Base-by-base conservation (phyloP, 2,329 filamentous ascomycete genomes). In the Paecilomyces formosus region DNA sequence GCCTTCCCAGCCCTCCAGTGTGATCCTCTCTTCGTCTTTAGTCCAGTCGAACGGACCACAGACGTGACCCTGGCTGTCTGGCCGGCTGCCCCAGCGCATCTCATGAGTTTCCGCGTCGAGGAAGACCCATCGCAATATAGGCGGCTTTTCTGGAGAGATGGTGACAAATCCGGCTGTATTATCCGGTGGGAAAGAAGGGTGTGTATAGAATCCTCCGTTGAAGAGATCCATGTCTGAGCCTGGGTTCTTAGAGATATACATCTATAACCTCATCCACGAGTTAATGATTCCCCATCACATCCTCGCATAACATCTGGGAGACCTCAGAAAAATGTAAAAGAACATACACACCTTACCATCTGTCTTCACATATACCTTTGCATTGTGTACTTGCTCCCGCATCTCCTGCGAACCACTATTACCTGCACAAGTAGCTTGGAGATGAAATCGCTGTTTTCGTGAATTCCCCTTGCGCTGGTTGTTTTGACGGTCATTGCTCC, bases 81-180 rank as follows among this genome's bases (percentile, higher is more conserved):
- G 62, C n/a, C 63, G 61, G 2, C 66, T 62, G 9, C 66, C 66
- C 62, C 63, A 68, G 45, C 66, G 63, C 61, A 67, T 54, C 45
- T 67, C 63, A 28, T 67, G 61, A 13, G 64, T 68, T n/a, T 62
- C 52, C 21, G 58, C 55, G 52, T 68, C 66, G 1, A 66, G 59
- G 49, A 66, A 68, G 5, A 65, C 64, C 66, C 66, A 68, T 51
- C 65, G 64, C 3, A 67, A 55, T 9, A 61, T 65, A 5, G 65
- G 64, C 0, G 66, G 57, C 24, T 62, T 56, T 28, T 67, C 66
- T 2, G 63, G 64, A 51, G 58, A 66, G 35, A 68, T 55, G 1
- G 66, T 67, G 3, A 68, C 65, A 52, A 68, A 33, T 5, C 65
- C 66, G 15, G 66, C 60, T 1, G 62, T 63, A 18, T 68, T 68